Evolutionary conservation across 2,329 filamentous ascomycete species (phyloP).

Genomic region (Dothideomycetes sp.): DNA sequence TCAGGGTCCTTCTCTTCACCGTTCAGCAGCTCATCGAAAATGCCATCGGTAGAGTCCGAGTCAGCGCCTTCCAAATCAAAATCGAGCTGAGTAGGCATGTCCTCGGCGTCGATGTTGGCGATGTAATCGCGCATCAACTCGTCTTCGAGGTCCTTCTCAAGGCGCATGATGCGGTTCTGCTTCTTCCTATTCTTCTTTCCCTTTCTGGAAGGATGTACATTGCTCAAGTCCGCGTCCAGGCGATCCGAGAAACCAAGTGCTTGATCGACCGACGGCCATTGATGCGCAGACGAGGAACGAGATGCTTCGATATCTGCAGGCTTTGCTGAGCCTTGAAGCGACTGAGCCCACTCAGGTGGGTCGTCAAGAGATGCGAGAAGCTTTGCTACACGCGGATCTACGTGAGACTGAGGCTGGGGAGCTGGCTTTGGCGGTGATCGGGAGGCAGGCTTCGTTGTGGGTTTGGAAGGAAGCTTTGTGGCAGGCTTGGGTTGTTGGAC

Average conservation of each 20-base stretch:
- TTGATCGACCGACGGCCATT: constrained; percentile 7
- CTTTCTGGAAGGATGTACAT: constrained; percentile 7
- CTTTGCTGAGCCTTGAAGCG: too few relatives aligned
- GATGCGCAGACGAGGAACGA: not conserved
- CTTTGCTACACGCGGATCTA: constrained; percentile 8
- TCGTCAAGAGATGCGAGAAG: constrained; percentile 4
- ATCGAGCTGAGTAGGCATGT: constrained; percentile 12
- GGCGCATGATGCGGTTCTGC: constrained; percentile 23
- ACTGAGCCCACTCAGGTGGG: constrained; percentile 6
- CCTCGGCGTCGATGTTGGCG: constrained; percentile 45
- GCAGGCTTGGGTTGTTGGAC: not conserved
- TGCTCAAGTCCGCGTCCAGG: constrained; percentile 9
- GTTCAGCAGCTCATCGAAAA: constrained; percentile 21
- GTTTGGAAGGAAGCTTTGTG: constrained; percentile 2
- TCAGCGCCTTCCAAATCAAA: constrained; percentile 14
- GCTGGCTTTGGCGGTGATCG: constrained; percentile 2
- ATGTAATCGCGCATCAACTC: constrained; percentile 61
- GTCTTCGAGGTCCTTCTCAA: constrained; percentile 39
- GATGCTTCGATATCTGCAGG: too few relatives aligned
- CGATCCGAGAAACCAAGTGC: constrained; percentile 7
- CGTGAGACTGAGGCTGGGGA: not conserved
- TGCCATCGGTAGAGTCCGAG: constrained; percentile 15
- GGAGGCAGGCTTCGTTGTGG: not conserved
- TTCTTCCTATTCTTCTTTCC: constrained; percentile 26
- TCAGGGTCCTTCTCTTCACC: constrained; percentile 23